Base-by-base conservation (phyloP, 768 basidiomycete species). In the Suillus sp. region DNA sequence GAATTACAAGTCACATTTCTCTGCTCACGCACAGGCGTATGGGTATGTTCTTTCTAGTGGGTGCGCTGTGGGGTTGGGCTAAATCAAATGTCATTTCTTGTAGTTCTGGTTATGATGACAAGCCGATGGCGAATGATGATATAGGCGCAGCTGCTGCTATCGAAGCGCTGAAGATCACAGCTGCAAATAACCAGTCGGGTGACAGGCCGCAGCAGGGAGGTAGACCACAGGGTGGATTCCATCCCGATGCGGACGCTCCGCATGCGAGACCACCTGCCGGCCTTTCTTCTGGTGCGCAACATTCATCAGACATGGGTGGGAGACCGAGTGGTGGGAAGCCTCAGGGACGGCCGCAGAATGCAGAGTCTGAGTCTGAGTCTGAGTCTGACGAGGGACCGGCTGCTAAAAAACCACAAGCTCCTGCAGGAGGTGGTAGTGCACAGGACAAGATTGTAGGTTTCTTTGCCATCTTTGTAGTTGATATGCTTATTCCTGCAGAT, bases 11-110 rank as follows among this genome's bases (percentile, higher is more conserved):
- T 16, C 66, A 1, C 74, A 73, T 0, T 58, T 67, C 2, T 69
- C 71, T 22, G 73, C 74, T n/a, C 75, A 75, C 27, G 63, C 62
- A 8, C 75, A 73, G 40, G 75, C 75, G 38, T 76, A 75, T 35
- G 74, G 64, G 74, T 76, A 45, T 65, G 75, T 62, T 25, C 25
- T 34, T 32, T 4, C n/a, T 32, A 11, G 14, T 38, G 4, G 18
- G 8, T 1, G 16, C 6, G 18, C 38, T 13, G 0, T 25, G 25
- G 7, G 34, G 43, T 64, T 1, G 27, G n/a, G 30, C 38, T 50
- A 22, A 20, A 37, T 18, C 18, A 1, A 56, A 47, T 38, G 27
- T 27, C 37, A 20, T 30, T 32, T 32, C 30, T 55, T n/a, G 10
- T 22, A 42, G 43, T 16, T 40, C 51, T 1, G 20, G 18, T 16